A percentile compares a stretch with the other conserved stretches of the same genome.
phyloP scores from a whole-genome alignment of 805 yeast genomes.

The Schwanniomyces occidentalis region DNA sequence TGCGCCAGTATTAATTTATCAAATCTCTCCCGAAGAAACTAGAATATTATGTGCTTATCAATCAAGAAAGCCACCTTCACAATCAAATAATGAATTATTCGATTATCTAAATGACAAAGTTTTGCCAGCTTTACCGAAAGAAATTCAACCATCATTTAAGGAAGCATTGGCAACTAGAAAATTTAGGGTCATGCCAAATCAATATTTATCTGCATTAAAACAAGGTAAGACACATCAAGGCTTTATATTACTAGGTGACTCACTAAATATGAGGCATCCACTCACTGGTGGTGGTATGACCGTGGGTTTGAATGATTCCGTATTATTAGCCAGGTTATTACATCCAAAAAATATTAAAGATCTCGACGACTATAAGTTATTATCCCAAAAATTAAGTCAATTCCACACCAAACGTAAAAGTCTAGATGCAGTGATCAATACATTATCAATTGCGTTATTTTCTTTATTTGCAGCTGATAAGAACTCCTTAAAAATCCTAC shows the following conservation, averaged over 20 bases:
- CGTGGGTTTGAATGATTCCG: conserved; percentile 88
- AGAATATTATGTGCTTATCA: conserved; percentile 88
- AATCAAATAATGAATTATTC: conserved; percentile 53
- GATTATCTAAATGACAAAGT: conserved; percentile 62
- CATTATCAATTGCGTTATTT: conserved; percentile 86
- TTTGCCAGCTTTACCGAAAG: conserved; percentile 65
- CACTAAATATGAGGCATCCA: conserved; percentile 97
- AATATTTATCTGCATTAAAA: conserved; percentile 75
- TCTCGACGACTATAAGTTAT: conserved; percentile 56
- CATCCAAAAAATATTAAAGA: conserved; percentile 53
- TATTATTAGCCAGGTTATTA: conserved; percentile 62
- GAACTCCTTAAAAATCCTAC: conserved; percentile 63
- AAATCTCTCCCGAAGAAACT: conserved; percentile 78
- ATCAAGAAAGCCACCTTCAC: conserved; percentile 70
- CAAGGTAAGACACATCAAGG: conserved; percentile 61
- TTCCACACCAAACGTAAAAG: conserved; percentile 80
- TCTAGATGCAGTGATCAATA: conserved; percentile 82
- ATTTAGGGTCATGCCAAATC: conserved; percentile 90
- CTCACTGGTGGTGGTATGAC: conserved; percentile 99
- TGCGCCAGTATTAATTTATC: conserved; percentile 87
- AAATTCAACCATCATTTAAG: conserved; percentile 64
- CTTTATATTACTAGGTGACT: conserved; percentile 82
- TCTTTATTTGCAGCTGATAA: conserved; percentile 86
- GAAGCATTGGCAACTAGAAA: conserved; percentile 56
- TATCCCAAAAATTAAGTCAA: conserved; percentile 56